Evolutionary conservation across 805 yeast genomes (phyloP).

Genomic region (Hanseniaspora thailandica): DNA sequence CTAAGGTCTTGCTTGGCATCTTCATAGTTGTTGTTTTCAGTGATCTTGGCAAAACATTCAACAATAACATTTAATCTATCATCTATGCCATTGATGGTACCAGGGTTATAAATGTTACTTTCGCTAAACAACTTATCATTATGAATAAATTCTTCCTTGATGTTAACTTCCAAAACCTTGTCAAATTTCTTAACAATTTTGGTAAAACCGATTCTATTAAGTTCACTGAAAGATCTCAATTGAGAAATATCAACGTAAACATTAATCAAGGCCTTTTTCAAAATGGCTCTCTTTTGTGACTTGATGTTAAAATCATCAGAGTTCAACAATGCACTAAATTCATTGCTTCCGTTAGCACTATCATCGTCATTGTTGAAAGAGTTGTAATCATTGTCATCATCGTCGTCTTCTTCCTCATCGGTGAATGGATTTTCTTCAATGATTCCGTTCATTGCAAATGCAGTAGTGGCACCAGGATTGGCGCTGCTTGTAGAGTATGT

Average conservation of each 20-base stretch:
- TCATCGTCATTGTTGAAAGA: background rate
- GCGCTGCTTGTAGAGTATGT: background rate
- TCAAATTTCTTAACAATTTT: conserved; percentile 87
- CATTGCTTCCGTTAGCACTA: background rate
- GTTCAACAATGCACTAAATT: conserved; percentile 39
- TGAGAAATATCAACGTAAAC: conserved; percentile 67
- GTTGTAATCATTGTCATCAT: conserved; percentile 11
- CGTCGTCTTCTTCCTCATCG: conserved; percentile 17
- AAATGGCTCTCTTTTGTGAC: conserved; percentile 46
- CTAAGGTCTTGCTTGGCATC: conserved; percentile 44
- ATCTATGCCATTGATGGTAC: conserved; percentile 41
- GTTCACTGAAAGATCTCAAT: conserved; percentile 67
- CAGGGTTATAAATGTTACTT: conserved; percentile 44
- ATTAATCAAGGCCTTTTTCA: conserved; percentile 51
- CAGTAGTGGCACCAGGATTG: conserved; percentile 19
- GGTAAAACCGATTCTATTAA: conserved; percentile 74
- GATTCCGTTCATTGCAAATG: conserved; percentile 17
- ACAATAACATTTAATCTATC: conserved; percentile 41
- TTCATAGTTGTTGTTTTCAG: conserved; percentile 29
- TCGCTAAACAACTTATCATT: conserved; percentile 34
- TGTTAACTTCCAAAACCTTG: conserved; percentile 51
- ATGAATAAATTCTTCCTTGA: conserved; percentile 41
- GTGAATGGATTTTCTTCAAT: conserved; percentile 12
- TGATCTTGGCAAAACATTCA: conserved; percentile 43
- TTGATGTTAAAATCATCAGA: conserved; percentile 40